Percentiles rank a stretch among this genome's conserved stretches.
These are phyloP conservation scores for Populus euphratica DNA, from an alignment of 345 rosid species.

Conservation along the genomic window DNA sequence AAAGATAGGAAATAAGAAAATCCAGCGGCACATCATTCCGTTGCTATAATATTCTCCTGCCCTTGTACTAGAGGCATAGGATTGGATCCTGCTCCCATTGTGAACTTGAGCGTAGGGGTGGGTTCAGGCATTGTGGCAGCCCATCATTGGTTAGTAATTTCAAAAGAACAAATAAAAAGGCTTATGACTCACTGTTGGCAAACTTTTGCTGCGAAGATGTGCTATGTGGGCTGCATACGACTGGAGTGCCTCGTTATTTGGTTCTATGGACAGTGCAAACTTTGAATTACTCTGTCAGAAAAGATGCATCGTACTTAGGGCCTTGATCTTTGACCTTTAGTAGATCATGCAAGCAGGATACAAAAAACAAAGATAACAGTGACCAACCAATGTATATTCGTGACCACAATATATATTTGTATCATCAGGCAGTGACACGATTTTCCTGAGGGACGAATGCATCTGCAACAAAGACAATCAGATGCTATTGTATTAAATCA, in stretches of 20 bases:
- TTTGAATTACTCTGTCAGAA: constrained; percentile 72
- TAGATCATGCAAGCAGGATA: constrained; percentile 2
- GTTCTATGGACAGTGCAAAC: constrained; percentile 90
- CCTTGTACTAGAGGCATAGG: neutral
- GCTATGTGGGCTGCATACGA: constrained; percentile 73
- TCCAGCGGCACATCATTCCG: neutral
- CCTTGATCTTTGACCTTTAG: constrained; percentile 5
- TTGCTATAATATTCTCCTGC: neutral
- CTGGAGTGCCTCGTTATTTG: constrained; percentile 77
- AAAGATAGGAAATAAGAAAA: neutral
- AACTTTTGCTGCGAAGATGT: constrained; percentile 74
- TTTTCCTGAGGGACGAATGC: constrained; percentile 73
- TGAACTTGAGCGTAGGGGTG: neutral
- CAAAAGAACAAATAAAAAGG: neutral
- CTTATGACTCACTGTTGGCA: constrained; percentile 60
- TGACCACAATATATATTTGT: constrained; percentile 84
- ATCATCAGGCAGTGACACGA: constrained; percentile 75
- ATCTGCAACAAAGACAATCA: constrained; percentile 51
- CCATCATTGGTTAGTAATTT: neutral
- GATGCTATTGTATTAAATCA: neutral
- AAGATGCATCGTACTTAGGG: constrained; percentile 8
- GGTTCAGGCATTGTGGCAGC: neutral
- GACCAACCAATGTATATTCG: constrained; percentile 87
- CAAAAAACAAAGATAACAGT: neutral
- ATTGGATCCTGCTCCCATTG: neutral